phyloP scores from a whole-genome alignment of 1,284 basidiomycete genomes.

The Leccinum huronense region DNA sequence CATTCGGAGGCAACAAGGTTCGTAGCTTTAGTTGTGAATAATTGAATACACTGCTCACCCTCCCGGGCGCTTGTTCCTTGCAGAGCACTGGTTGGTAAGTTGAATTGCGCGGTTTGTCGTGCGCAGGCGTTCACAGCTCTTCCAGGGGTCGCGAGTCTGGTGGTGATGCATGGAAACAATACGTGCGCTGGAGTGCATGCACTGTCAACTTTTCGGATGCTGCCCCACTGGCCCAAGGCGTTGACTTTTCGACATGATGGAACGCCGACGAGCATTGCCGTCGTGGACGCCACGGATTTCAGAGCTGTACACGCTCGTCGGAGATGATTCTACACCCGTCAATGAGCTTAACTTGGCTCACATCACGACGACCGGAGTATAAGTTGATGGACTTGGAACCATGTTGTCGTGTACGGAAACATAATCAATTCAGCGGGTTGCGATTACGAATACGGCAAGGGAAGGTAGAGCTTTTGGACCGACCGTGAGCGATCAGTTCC shows the following conservation, averaged over 20 bases:
- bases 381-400: conserved; percentile 13
- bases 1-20: conserved; percentile 93
- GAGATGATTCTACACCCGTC: conserved; percentile 21
- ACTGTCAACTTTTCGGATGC: conserved; percentile 92
- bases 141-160: conserved; percentile 93
- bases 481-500: conserved; percentile 36
- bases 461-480: conserved; percentile 20
- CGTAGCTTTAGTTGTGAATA: conserved; percentile 23
- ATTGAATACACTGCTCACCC: conserved; percentile 19
- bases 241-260: conserved; percentile 64
- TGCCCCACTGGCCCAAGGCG: conserved; percentile 89
- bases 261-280: conserved; percentile 7
- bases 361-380: conserved; percentile 28
- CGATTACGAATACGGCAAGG: conserved; percentile 28
- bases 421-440: conserved; percentile 11
- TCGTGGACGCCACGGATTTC: conserved; percentile 1
- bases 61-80: conserved; percentile 5
- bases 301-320: conserved; percentile 14
- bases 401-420: conserved; percentile 14
- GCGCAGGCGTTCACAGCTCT: conserved; percentile 18
- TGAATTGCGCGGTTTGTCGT: neutral
- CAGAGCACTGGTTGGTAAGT: conserved; percentile 81
- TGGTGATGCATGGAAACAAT: conserved; percentile 96
- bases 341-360: conserved; percentile 21
- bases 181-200: conserved; percentile 84